A percentile compares a stretch with the other conserved stretches of the same genome.
These are phyloP conservation scores for Glycine tomentella DNA, from an alignment of 306 rosid species.

Conservation along the genomic window DNA sequence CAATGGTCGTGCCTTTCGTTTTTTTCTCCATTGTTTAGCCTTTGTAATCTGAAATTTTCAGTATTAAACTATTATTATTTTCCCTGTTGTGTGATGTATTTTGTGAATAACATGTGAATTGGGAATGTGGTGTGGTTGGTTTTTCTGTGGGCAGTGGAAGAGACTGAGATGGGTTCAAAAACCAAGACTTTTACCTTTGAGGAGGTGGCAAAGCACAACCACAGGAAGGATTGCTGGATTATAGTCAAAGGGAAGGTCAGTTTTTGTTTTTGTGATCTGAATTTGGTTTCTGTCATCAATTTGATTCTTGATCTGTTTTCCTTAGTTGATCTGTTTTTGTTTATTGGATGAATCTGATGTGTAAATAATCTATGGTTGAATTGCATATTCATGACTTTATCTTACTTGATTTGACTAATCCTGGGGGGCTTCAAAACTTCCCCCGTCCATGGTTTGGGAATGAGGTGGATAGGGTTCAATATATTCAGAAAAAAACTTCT, in stretches of 20 bases:
- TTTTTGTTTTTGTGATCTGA: slow-evolving; percentile 41
- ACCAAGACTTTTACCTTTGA: slow-evolving; percentile 62
- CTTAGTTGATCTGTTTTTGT: slow-evolving; percentile 27
- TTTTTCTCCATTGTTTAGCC: neutral
- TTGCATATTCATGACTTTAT: neutral
- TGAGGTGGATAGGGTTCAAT: neutral
- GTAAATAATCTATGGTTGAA: neutral
- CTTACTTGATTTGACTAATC: slow-evolving; percentile 48
- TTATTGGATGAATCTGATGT: slow-evolving; percentile 35
- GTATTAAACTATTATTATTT: slow-evolving; percentile 12
- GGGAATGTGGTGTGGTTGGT: slow-evolving; percentile 35
- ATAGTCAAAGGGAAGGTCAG: slow-evolving; percentile 80
- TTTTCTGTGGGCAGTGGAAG: slow-evolving; percentile 46
- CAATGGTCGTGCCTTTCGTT: neutral
- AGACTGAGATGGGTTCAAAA: slow-evolving; percentile 64
- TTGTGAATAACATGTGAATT: slow-evolving; percentile 17
- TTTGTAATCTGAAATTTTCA: neutral
- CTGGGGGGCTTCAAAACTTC: neutral
- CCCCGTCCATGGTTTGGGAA: neutral
- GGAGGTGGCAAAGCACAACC: slow-evolving; percentile 85
- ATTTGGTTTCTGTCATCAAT: neutral
- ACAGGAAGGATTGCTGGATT: slow-evolving; percentile 84
- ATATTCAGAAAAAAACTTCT: neutral
- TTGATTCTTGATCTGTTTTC: slow-evolving; percentile 37
- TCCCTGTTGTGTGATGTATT: neutral